These are phyloP conservation scores for Stephanodiscus minutulus DNA, from an alignment of 108 stramenopile species.

Conservation along the genomic window DNA sequence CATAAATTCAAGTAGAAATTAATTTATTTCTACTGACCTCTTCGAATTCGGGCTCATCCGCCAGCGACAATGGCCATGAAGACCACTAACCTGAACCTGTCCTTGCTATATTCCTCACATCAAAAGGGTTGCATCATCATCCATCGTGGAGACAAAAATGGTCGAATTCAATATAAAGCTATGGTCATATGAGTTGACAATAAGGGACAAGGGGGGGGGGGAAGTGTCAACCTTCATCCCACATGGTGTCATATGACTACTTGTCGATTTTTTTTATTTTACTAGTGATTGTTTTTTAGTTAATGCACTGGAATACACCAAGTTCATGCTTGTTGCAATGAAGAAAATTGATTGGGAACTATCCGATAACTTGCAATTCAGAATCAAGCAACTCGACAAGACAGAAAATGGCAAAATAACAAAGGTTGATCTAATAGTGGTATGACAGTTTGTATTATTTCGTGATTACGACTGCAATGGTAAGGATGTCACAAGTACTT, in stretches of 20 bases:
- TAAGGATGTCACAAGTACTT: too few relatives aligned
- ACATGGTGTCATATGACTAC: too few relatives aligned
- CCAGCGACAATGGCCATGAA: too few relatives aligned
- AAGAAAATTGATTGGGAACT: conserved; percentile 67
- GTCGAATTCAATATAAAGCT: conserved; percentile 13
- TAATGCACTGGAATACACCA: conserved; percentile 66
- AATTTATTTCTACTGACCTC: too few relatives aligned
- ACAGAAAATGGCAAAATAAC: conserved; percentile 46
- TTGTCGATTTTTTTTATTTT: neutral
- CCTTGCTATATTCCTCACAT: neutral
- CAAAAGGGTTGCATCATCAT: conserved; percentile 13
- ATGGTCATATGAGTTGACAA: conserved; percentile 42
- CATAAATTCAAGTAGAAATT: too few relatives aligned
- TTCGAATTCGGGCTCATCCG: too few relatives aligned
- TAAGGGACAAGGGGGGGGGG: conserved; percentile 59
- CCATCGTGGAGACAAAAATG: conserved; percentile 1
- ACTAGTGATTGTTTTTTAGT: conserved; percentile 27
- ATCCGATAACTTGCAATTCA: conserved; percentile 60
- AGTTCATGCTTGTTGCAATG: conserved; percentile 81
- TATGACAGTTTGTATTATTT: too few relatives aligned
- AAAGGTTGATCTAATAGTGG: conserved; percentile 55
- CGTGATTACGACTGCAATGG: too few relatives aligned
- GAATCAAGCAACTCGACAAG: conserved; percentile 60
- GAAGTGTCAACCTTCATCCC: neutral
- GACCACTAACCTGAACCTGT: neutral